Conservation (phyloP, 2,329 filamentous ascomycete genomes). For the Pseudonectria foliicola region DNA sequence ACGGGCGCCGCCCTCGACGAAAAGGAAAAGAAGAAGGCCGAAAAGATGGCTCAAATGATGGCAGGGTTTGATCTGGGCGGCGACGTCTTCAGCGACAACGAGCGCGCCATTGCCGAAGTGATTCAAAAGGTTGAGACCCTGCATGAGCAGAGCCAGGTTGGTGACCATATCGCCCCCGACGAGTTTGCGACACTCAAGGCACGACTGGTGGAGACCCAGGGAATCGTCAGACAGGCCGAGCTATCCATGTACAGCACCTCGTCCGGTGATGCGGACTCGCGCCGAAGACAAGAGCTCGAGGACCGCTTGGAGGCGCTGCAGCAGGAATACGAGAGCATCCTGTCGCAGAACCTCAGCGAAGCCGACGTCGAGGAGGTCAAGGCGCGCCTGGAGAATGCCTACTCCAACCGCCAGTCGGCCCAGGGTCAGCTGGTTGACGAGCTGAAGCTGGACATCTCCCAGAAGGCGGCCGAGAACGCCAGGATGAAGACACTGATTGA, state of each 20-base stretch:
- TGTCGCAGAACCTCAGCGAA: slow-evolving; percentile 71
- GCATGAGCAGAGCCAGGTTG: slow-evolving; percentile 66
- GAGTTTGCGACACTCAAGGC: slow-evolving; percentile 71
- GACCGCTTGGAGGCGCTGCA: slow-evolving; percentile 66
- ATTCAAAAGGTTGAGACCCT: slow-evolving; percentile 78
- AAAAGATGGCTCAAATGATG: slow-evolving; percentile 99
- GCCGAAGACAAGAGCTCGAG: slow-evolving; percentile 70
- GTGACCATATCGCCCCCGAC: slow-evolving; percentile 74
- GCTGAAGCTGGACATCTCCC: slow-evolving; percentile 65
- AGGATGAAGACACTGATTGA: slow-evolving; percentile 76
- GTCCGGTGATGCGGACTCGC: slow-evolving; percentile 56
- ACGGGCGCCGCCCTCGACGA: slow-evolving; percentile 84
- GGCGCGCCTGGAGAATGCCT: slow-evolving; percentile 66
- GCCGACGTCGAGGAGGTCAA: slow-evolving; percentile 81
- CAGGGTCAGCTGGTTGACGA: slow-evolving; percentile 69
- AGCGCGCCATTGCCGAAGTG: slow-evolving; percentile 73
- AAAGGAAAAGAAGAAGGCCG: slow-evolving; percentile 97
- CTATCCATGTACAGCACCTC: slow-evolving; percentile 68
- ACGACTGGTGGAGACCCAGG: slow-evolving; percentile 80
- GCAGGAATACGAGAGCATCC: slow-evolving; percentile 74
- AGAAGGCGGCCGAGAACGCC: slow-evolving; percentile 74
- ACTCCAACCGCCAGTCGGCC: slow-evolving; percentile 65
- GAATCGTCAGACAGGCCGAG: slow-evolving; percentile 87
- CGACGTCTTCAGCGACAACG: slow-evolving; percentile 90
- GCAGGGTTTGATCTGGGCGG: slow-evolving; percentile 91